Base-by-base conservation (phyloP, 768 basidiomycete genomes). In the Mycena polygramma region DNA sequence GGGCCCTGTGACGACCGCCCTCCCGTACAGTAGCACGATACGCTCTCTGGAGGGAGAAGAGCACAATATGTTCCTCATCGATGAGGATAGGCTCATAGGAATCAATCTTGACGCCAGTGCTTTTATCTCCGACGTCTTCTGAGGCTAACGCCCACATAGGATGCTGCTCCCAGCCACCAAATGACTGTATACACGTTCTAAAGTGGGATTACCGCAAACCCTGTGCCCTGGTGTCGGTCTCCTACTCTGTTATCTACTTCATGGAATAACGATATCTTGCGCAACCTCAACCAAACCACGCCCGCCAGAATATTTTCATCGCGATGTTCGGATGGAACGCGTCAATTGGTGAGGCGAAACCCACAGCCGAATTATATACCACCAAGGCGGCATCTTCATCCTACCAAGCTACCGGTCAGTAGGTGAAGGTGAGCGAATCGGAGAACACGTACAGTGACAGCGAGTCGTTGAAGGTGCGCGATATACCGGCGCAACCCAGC, bases 241-340 rank as follows among this genome's bases (percentile, higher is more conserved):
- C n/a, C n/a, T n/a, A n/a, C n/a, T n/a, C n/a, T n/a, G n/a, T n/a
- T n/a, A n/a, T n/a, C n/a, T n/a, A n/a, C n/a, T n/a, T n/a, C n/a
- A n/a, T n/a, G n/a, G n/a, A n/a, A n/a, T n/a, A n/a, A n/a, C n/a
- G n/a, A n/a, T n/a, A n/a, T n/a, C n/a, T n/a, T n/a, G n/a, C n/a
- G n/a, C n/a, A 30, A 30, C 30, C 30, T 30, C 30, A 30, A 30
- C 30, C 30, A 30, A 2, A 43, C 22, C 51, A 58, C 20, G 62
- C 51, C 30, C 59, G 63, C 74, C 68, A 74, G 11, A 76, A 64
- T 48, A 77, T 55, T 46, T 76, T 75, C 48, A 60, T 22, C 30
- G 73, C 72, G 45, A 77, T 58, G 61, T 66, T 51, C 8, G 76
- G 76, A 54, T 74, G 58, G 54, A 77, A 57, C 43, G 70, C 63